phyloP scores from a whole-genome alignment of 1,284 basidiomycete genomes.

The Grifola frondosa region DNA sequence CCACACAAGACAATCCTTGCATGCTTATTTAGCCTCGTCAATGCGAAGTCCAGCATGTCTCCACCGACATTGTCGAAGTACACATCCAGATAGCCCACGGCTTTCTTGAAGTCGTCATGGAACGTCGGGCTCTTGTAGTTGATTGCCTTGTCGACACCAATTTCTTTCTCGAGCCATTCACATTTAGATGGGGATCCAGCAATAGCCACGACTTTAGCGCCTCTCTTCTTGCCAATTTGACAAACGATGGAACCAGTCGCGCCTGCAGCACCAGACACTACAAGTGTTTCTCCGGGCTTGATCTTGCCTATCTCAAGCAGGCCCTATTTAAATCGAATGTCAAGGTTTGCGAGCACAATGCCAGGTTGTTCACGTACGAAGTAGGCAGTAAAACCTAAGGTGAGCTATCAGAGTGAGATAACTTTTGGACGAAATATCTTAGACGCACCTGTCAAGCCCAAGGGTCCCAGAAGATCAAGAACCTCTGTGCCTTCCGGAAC shows the following conservation, averaged over 20 bases:
- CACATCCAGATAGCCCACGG: conserved; percentile 69
- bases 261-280: conserved; percentile 90
- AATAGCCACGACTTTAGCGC: conserved; percentile 83
- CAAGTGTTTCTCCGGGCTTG: conserved; percentile 79
- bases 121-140: conserved; percentile 87
- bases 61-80: conserved; percentile 91
- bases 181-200: conserved; percentile 82
- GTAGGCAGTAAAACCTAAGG: conserved; percentile 78
- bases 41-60: conserved; percentile 74
- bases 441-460: conserved; percentile 66
- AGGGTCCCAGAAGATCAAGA: conserved; percentile 76
- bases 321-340: conserved; percentile 50
- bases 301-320: conserved; percentile 76
- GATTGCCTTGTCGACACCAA: conserved; percentile 81
- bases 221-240: conserved; percentile 75
- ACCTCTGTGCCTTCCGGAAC: conserved; percentile 52
- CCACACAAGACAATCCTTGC: conserved; percentile 82
- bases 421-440: neutral
- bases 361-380: conserved; percentile 57
- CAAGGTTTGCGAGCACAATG: neutral
- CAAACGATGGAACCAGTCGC: conserved; percentile 75
- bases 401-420: neutral
- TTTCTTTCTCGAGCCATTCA: conserved; percentile 74
- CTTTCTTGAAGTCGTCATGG: conserved; percentile 59
- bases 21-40: conserved; percentile 71